Percentiles rank a stretch among this genome's conserved stretches.
phyloP scores from a whole-genome alignment of 208 protist species.

The Porcisia hertigi region DNA sequence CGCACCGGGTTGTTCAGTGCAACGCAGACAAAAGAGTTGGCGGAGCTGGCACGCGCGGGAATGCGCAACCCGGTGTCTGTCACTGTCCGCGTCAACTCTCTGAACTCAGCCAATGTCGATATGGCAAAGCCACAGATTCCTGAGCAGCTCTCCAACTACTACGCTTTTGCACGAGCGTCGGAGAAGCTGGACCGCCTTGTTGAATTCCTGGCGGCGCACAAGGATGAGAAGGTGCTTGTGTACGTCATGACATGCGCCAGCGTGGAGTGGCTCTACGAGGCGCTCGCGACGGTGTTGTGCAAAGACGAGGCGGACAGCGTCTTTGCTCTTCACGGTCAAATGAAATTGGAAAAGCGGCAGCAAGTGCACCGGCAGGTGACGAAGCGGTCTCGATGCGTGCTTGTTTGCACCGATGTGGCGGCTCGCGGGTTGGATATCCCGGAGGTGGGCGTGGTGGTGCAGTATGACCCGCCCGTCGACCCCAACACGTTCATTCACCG shows the following conservation, averaged over 20 bases:
- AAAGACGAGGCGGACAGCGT: constrained; percentile 61
- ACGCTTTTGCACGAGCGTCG: constrained; percentile 67
- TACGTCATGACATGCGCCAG: constrained; percentile 94
- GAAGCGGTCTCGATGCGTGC: constrained; percentile 69
- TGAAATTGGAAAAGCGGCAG: constrained; percentile 90
- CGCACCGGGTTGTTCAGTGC: constrained; percentile 93
- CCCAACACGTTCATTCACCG: constrained; percentile 96
- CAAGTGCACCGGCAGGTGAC: constrained; percentile 77
- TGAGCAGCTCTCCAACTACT: constrained; percentile 88
- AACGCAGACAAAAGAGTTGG: constrained; percentile 92
- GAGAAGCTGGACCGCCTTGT: constrained; percentile 90
- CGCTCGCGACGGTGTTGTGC: constrained; percentile 66
- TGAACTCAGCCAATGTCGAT: constrained; percentile 42
- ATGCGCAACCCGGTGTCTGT: constrained; percentile 93
- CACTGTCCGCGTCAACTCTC: constrained; percentile 70
- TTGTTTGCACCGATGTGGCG: constrained; percentile 96
- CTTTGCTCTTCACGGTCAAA: constrained; percentile 92
- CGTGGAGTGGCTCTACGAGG: constrained; percentile 90
- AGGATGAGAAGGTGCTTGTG: constrained; percentile 86
- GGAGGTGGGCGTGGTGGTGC: constrained; percentile 94
- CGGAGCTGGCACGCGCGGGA: constrained; percentile 85
- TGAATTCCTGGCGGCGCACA: constrained; percentile 62
- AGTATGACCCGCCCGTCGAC: constrained; percentile 97
- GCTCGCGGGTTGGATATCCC: constrained; percentile 97
- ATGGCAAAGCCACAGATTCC: constrained; percentile 85